Percentiles rank a stretch among this genome's conserved stretches.
Evolutionary conservation across 768 basidiomycete genomes (phyloP).

Genomic region (Dendrothele bispora): DNA sequence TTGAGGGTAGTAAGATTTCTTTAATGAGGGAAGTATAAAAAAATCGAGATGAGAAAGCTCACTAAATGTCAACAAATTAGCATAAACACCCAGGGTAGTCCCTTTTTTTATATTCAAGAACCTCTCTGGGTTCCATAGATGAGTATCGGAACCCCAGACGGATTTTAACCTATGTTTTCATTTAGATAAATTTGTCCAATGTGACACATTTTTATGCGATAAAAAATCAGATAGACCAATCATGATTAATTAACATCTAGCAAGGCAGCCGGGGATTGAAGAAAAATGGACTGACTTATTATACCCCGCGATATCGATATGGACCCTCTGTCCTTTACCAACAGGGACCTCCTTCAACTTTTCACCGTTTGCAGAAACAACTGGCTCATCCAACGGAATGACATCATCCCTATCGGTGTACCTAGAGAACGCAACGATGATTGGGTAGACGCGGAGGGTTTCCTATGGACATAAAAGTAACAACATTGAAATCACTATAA

Average conservation of each 20-base stretch:
- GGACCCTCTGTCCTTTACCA: constrained; percentile 32
- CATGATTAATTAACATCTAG: neutral
- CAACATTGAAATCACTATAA: neutral
- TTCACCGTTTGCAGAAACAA: constrained; percentile 31
- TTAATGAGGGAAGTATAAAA: neutral
- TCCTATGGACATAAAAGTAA: constrained; percentile 21
- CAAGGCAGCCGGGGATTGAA: neutral
- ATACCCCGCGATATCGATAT: constrained; percentile 34
- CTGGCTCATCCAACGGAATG: constrained; percentile 39
- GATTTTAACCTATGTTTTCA: constrained; percentile 22
- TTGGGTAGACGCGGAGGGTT: constrained; percentile 29
- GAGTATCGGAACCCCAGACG: constrained; percentile 36
- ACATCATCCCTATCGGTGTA: constrained; percentile 35
- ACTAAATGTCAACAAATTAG: constrained; percentile 15
- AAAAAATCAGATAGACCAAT: neutral
- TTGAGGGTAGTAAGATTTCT: neutral
- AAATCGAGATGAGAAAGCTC: neutral
- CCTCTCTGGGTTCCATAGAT: constrained; percentile 34
- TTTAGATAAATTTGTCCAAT: too few relatives aligned
- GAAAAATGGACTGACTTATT: constrained; percentile 27
- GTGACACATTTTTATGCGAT: too few relatives aligned
- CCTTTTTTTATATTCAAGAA: constrained; percentile 22
- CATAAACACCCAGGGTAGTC: constrained; percentile 16
- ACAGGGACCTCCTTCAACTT: constrained; percentile 30
- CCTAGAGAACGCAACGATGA: constrained; percentile 29